Conservation (phyloP, 1,139 yeast genomes). For the Pichia sp. region DNA sequence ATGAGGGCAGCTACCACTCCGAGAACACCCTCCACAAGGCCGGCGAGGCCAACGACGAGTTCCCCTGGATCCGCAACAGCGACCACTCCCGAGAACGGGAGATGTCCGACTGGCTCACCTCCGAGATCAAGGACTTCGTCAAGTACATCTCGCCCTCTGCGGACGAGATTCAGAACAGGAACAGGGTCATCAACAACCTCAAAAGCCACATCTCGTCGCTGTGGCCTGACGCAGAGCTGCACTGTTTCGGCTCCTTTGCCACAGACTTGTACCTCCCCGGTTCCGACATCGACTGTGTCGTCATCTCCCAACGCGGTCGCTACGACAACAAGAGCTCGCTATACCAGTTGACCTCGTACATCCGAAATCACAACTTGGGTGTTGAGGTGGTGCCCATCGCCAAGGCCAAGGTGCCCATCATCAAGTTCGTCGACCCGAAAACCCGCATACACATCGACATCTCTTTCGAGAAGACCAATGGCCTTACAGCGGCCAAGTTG, state of each 20-base stretch:
- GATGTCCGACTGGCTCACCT: conserved; percentile 81
- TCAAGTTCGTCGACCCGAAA: conserved; percentile 77
- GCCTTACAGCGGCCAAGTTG: conserved; percentile 77
- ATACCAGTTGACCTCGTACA: conserved; percentile 69
- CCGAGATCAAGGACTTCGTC: conserved; percentile 84
- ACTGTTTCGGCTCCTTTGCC: conserved; percentile 93
- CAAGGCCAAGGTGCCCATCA: conserved; percentile 91
- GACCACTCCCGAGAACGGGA: conserved; percentile 72
- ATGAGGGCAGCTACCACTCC: conserved; percentile 30
- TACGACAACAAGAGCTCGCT: conserved; percentile 66
- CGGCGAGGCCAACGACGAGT: conserved; percentile 40
- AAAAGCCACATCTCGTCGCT: conserved; percentile 51
- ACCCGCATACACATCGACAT: conserved; percentile 80
- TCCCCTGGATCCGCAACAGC: conserved; percentile 78
- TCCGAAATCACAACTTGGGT: conserved; percentile 63
- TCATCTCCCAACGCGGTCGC: conserved; percentile 60
- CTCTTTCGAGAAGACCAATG: conserved; percentile 86
- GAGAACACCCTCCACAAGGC: conserved; percentile 26
- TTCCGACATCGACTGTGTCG: conserved; percentile 94
- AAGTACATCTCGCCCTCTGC: conserved; percentile 83
- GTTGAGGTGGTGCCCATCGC: conserved; percentile 81
- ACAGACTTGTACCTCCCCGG: conserved; percentile 93
- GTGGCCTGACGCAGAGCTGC: conserved; percentile 81
- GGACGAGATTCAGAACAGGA: conserved; percentile 68
- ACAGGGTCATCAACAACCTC: conserved; percentile 59